Base-by-base conservation (phyloP, 495 filamentous ascomycete species). In the Lophiostoma macrostomum region DNA sequence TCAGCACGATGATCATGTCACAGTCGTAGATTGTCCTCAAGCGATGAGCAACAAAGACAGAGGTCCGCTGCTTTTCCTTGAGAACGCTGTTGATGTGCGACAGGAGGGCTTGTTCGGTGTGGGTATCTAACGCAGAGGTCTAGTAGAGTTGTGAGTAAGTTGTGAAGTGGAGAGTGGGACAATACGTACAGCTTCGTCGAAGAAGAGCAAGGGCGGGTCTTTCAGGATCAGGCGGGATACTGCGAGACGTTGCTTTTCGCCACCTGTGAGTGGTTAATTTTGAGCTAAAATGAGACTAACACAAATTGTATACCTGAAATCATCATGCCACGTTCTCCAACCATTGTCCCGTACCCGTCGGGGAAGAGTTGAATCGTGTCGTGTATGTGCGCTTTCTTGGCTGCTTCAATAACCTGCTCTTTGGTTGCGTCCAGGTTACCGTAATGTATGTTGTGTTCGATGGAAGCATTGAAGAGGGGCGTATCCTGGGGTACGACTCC, bases 401-500 rank as follows among this genome's bases (percentile, higher is more conserved):
- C 89, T 1, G 85, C 93, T 30, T 80, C 80, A 19, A 80, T 63
- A 0, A 98, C 86, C 47, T 84, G 75, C 41, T 88, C 90, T 6
- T 75, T 73, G 0, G 85, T 75, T 2, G 93, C 91, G 36, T 84
- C 79, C 55, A 97, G 76, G 52, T 87, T 80, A n/a, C 94, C 93
- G 67, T 98, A 98, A 52, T 80, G 84, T 64, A 98, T 96, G 66
- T 98, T 98, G 60, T 96, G 88, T 60, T 86, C 85, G 37, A 98
- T 90, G 0, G 88, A 90, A 66, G 95, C 87, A 66, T 98, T 98
- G 72, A 98, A 97, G 1, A 98, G 73, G 3, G 94, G 91, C 0
- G 93, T 97, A 66, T 97, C 94, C 68, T 98, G 94, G 2, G 94
- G 93, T 1, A 98, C 93, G 4, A 98, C 93, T 16, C 94, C 93